A percentile compares a stretch with the other conserved stretches of the same genome.
phyloP scores from a whole-genome alignment of 2,329 filamentous ascomycete species.

The Xylariaceae sp. region DNA sequence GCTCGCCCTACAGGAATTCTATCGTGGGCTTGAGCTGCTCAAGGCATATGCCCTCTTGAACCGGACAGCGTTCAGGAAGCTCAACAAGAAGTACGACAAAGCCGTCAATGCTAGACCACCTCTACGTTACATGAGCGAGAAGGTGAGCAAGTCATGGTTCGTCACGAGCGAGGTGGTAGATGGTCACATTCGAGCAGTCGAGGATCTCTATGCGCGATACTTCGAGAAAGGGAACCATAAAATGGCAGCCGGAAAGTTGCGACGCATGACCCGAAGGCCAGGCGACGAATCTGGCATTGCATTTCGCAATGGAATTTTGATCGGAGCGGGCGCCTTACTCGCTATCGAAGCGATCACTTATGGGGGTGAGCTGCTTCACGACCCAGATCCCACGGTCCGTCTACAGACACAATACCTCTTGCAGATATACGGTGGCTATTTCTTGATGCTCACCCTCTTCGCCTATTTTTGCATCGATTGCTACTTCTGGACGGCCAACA shows the following conservation, averaged over 20 bases:
- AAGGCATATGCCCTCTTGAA: conserved; percentile 91
- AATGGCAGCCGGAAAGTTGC: conserved; percentile 81
- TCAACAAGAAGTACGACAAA: conserved; percentile 99
- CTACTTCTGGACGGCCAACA: conserved; percentile 75
- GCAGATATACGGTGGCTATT: conserved; percentile 92
- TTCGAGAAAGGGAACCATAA: conserved; percentile 95
- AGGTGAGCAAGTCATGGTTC: conserved; percentile 87
- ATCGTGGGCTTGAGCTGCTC: conserved; percentile 83
- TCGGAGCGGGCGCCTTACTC: conserved; percentile 67
- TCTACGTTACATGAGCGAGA: conserved; percentile 82
- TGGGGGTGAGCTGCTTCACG: conserved; percentile 51
- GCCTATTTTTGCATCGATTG: conserved; percentile 84
- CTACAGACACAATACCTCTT: conserved; percentile 66
- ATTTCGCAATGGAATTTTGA: conserved; percentile 62
- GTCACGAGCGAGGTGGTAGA: conserved; percentile 86
- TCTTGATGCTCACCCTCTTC: conserved; percentile 77
- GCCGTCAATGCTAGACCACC: conserved; percentile 74
- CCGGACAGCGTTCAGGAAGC: conserved; percentile 89
- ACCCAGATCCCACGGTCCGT: conserved; percentile 46
- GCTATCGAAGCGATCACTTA: conserved; percentile 63
- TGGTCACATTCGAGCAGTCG: conserved; percentile 72
- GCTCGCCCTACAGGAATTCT: conserved; percentile 86
- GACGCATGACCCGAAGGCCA: conserved; percentile 63
- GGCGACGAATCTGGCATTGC: conserved; percentile 55
- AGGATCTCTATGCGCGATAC: conserved; percentile 91